Evolutionary conservation across 129 eudicot species (phyloP), one percentile per base, ranked within the genome.

Genomic region (Flaveria linearis): DNA sequence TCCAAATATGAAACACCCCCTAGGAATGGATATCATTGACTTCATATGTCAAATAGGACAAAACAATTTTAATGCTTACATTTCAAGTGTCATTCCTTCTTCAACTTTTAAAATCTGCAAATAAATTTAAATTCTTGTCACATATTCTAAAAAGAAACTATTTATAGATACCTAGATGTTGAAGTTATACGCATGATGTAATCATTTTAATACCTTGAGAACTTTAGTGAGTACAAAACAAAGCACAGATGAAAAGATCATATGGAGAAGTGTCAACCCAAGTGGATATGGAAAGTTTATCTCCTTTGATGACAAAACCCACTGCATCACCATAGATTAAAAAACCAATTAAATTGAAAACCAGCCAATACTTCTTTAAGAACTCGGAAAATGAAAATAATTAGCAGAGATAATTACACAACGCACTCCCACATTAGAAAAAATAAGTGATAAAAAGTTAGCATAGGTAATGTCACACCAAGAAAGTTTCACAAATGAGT

Each of bases 251-350:
- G 98, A 94, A 85, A 94, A 94, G 49, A 89, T 80, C 99, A 89
- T 94, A 84, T 94, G 99, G 81, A 91, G 90, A 28, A 94, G 96
- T 25, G 97, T 91, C 80, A 94, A 79, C 60, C 92, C 99, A 78
- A 94, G 99, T 61, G 99, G 99, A 72, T 91, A 91, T 9, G 99
- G 99, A 76, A 94, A 94, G 81, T 94, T 94, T 74, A 91, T 89
- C 78, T 91, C 97, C 86, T 91, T 91, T 17, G 97, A 94, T 69
- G 99, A 91, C 84, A 94, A 80, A 76, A 91, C 97, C 97, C 96
- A 91, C 99, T 94, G 89, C 93, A 90, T 30, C 20, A 13, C 36
- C 53, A 56, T 49, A 51, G 17, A 71, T 14, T 25, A 72, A 72
- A 49, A 60, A 70, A 71, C 17, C 63, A 57, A n/a, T 7, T 18